phyloP scores from a whole-genome alignment of 2,329 filamentous ascomycete species.

The Botrytis galanthina region DNA sequence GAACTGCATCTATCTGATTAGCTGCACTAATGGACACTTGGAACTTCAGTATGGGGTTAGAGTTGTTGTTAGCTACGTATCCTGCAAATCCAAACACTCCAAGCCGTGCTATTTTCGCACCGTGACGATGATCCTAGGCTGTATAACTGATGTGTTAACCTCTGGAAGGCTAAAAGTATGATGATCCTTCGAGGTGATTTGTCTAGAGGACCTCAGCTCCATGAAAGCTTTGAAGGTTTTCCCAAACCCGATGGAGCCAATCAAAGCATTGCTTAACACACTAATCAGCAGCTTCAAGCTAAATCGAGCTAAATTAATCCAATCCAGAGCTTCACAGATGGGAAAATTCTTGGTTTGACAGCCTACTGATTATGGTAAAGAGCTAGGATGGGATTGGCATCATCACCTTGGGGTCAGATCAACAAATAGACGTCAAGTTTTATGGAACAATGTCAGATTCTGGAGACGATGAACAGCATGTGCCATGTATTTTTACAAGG shows the following conservation, averaged over 20 bases:
- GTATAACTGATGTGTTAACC: not conserved
- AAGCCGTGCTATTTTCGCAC: slow-evolving; percentile 5
- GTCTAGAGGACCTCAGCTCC: not conserved
- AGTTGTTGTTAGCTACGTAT: not conserved
- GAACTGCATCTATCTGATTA: not conserved
- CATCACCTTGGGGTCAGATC: not conserved
- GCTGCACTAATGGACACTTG: not conserved
- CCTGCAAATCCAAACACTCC: not conserved
- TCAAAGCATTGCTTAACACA: not conserved
- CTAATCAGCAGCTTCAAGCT: not conserved
- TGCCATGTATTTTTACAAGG: not conserved
- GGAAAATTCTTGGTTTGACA: not conserved
- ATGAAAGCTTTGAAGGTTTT: not conserved
- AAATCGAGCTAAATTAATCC: not conserved
- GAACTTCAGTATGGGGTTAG: not conserved
- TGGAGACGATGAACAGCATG: not conserved
- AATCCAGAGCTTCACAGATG: not conserved
- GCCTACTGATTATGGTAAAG: not conserved
- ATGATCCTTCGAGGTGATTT: slow-evolving; percentile 6
- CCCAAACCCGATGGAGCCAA: not conserved
- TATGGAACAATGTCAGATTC: not conserved
- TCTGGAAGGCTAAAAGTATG: not conserved
- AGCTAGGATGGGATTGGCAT: not conserved
- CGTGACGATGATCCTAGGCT: not conserved
- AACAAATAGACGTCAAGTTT: not conserved